Evolutionary conservation across 768 basidiomycete genomes (phyloP).

Genomic region (Boletus pseudo-olivaceus): DNA sequence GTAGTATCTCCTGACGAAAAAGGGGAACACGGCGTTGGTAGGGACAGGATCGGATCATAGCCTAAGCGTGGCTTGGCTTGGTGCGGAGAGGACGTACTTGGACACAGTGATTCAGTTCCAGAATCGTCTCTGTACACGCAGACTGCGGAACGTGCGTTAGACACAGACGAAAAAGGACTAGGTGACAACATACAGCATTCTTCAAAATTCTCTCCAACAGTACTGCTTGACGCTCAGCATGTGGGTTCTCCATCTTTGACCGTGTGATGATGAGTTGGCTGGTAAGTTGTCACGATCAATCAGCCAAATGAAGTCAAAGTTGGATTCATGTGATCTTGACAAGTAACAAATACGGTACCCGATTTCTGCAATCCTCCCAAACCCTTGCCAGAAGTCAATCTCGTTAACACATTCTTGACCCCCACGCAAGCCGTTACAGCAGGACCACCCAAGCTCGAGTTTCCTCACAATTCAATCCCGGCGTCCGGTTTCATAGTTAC

Average conservation of each 20-base stretch:
- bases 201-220: constrained; percentile 88
- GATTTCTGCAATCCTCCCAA: constrained; percentile 12
- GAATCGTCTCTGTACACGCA: constrained; percentile 87
- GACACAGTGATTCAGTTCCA: constrained; percentile 85
- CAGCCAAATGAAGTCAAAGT: not conserved
- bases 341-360: not conserved
- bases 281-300: constrained; percentile 2
- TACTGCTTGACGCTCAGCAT: constrained; percentile 88
- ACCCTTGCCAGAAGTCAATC: constrained; percentile 7
- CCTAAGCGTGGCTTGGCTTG: not conserved
- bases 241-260: constrained; percentile 83
- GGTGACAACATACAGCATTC: constrained; percentile 61
- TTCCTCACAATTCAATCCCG: not conserved
- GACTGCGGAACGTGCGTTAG: constrained; percentile 47
- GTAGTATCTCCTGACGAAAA: constrained; percentile 63
- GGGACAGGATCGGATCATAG: not conserved
- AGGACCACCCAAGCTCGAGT: constrained; percentile 6
- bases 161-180: not conserved
- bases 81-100: constrained; percentile 48
- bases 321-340: not conserved
- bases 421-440: constrained; percentile 13
- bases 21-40: not conserved
- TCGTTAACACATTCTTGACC: not conserved
- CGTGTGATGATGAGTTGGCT: not conserved
- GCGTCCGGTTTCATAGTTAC: constrained; percentile 3